Evolutionary conservation across 2,329 filamentous ascomycete genomes (phyloP).

Genomic region (Ophiognomonia clavigignenti-juglandacearum): DNA sequence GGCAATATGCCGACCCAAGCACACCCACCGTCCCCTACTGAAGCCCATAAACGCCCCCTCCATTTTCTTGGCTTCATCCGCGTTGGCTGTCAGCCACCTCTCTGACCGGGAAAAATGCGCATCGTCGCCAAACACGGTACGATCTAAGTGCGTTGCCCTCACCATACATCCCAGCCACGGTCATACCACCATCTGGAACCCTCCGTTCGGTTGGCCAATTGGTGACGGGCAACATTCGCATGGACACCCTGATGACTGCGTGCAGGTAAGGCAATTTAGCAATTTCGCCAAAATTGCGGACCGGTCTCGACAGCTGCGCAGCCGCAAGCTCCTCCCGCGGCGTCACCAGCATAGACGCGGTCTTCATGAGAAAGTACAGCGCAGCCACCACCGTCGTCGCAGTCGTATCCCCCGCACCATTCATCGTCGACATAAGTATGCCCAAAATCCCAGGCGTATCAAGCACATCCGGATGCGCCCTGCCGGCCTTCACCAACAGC

Average conservation of each 20-base stretch:
- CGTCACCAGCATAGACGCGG: slow-evolving; percentile 28
- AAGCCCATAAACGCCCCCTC: too few species aligned
- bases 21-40: too few species aligned
- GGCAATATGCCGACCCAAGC: too few species aligned
- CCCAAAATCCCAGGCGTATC: not conserved
- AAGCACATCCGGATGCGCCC: not conserved
- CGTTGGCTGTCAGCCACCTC: too few species aligned
- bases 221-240: not conserved
- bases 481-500: not conserved
- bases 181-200: not conserved
- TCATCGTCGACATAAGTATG: slow-evolving; percentile 16
- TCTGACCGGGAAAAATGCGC: too few species aligned
- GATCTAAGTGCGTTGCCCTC: too few species aligned
- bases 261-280: not conserved
- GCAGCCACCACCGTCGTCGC: slow-evolving; percentile 31
- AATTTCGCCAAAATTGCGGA: not conserved
- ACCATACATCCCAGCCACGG: not conserved
- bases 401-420: slow-evolving; percentile 18
- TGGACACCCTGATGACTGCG: not conserved
- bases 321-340: not conserved
- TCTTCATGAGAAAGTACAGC: slow-evolving; percentile 57
- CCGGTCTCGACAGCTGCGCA: not conserved
- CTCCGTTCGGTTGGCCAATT: not conserved
- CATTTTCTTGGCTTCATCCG: too few species aligned
- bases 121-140: too few species aligned